Base-by-base conservation (phyloP, 2,329 filamentous ascomycete species). In the Sphaerulina vaccinii region DNA sequence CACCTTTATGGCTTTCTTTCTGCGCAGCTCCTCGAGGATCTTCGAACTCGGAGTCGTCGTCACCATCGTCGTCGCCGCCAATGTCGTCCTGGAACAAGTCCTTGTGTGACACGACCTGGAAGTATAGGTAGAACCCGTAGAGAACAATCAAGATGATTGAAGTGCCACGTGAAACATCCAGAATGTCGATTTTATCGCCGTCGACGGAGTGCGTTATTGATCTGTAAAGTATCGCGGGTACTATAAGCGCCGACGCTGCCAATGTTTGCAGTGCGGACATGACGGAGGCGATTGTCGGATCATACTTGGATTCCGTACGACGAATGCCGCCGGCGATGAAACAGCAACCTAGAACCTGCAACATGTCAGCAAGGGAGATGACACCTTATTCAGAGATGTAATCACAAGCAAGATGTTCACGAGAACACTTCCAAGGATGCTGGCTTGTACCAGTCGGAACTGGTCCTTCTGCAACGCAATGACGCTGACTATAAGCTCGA, bases 371-470 rank as follows among this genome's bases (percentile, higher is more conserved):
- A 41, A 24, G n/a, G n/a, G n/a, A n/a, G n/a, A n/a, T n/a, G n/a
- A n/a, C n/a, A n/a, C n/a, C 9, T 21, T 16, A 5, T n/a, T 22
- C 15, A 6, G 8, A 3, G 11, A 18, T 4, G 35, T 23, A 32
- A 15, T 5, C 18, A 48, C 44, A n/a, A 97, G 82, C 6, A 97
- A 80, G 57, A 96, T 85, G 71, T 97, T 97, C 61, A 92, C 96
- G 23, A 97, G 78, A 60, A 97, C 95, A 65, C 88, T 93, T 37
- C 92, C 92, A 22, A 97, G 83, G 89, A 97, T 96, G 56, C 89
- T 95, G n/a, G 92, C 87, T 73, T 97, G 93, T 10, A 97, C 92
- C 56, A 97, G 90, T 63, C 92, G 85, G 66, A 96, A 95, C 73
- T 97, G 87, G 57, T 83, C 83, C 62, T 92, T 83, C 60, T 79